Evolutionary conservation across 2,329 filamentous ascomycete species (phyloP).

Genomic region (Alternaria tenuissima): DNA sequence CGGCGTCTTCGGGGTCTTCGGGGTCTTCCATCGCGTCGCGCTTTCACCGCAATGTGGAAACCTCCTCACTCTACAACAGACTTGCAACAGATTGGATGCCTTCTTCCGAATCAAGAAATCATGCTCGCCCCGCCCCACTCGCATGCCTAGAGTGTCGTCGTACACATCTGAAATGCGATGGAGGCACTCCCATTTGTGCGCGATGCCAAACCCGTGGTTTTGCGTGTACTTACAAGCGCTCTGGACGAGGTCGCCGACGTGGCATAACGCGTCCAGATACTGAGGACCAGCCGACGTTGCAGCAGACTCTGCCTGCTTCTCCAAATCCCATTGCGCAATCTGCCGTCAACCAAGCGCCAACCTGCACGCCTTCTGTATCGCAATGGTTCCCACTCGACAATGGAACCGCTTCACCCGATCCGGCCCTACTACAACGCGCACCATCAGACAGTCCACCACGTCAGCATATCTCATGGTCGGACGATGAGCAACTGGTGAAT

Average conservation of each 20-base stretch:
- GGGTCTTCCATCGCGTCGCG: slow-evolving; percentile 6
- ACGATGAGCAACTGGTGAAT: slow-evolving; percentile 47
- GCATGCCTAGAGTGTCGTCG: slow-evolving; percentile 60
- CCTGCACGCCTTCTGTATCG: slow-evolving; percentile 18
- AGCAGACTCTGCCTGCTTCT: background rate
- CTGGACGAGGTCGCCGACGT: slow-evolving; percentile 54
- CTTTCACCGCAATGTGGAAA: slow-evolving; percentile 1
- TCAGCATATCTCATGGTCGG: slow-evolving; percentile 1
- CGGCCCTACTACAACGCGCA: background rate
- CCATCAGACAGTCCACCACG: background rate
- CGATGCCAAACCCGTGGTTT: slow-evolving; percentile 52
- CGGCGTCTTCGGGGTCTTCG: slow-evolving; percentile 6
- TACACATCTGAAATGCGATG: slow-evolving; percentile 60
- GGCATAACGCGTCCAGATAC: slow-evolving; percentile 26
- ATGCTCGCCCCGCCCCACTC: slow-evolving; percentile 28
- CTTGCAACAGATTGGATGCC: slow-evolving; percentile 6
- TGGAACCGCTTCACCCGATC: background rate
- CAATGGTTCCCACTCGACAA: slow-evolving; percentile 30
- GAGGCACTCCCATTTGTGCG: slow-evolving; percentile 53
- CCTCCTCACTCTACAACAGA: slow-evolving; percentile 1
- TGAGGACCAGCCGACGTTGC: background rate
- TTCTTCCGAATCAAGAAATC: background rate
- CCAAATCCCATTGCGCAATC: slow-evolving; percentile 7
- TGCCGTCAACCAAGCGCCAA: slow-evolving; percentile 11
- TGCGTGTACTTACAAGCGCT: slow-evolving; percentile 56